Evolutionary conservation across 164 flowering plant genomes (phyloP), one percentile per base, ranked within the genome.

Genomic region (Nymphaea thermarum): DNA sequence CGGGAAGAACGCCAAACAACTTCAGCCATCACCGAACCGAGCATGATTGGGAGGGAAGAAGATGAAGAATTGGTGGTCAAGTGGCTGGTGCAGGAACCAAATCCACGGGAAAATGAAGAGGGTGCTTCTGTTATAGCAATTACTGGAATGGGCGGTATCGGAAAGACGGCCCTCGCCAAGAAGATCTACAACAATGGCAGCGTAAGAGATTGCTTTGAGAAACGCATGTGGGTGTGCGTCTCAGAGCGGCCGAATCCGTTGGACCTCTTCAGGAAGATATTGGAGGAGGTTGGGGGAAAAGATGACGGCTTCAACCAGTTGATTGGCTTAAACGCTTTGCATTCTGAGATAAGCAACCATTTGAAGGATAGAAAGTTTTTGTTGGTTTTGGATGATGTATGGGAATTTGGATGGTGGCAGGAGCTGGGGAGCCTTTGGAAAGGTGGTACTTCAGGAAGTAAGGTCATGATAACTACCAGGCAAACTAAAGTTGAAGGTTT

Each of bases 371-470:
- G 62, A 16, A 60, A 43, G 18, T 66, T 60, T 42, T 42, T 71
- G 45, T 65, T 71, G n/a, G 73, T 71, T 15, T 61, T 71, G 7
- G 73, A 71, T 44, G 65, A 71, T 61, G 69, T 71, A 12, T 60
- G 69, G 68, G 53, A 71, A 12, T 63, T 64, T 25, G 60, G 66
- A 4, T 6, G 62, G 41, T 71, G 73, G 73, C 45, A 71, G 10
- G 25, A 15, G 6, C 64, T 71, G 14, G 11, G 18, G 15, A 18
- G 8, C 42, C 59, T 64, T 18, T 44, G 66, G 5, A 45, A 25
- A 15, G 36, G 7, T 60, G 73, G 68, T 16, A 44, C 12, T 3
- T 41, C 45, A 66, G 69, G 60, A 3, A 66, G 73, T 47, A 61
- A n/a, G 6, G 60, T 71, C 36, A 2, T 71, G 10, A 62, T 71